phyloP scores from a whole-genome alignment of 2,329 filamentous ascomycete genomes.

The Colletotrichum chlorophyti region DNA sequence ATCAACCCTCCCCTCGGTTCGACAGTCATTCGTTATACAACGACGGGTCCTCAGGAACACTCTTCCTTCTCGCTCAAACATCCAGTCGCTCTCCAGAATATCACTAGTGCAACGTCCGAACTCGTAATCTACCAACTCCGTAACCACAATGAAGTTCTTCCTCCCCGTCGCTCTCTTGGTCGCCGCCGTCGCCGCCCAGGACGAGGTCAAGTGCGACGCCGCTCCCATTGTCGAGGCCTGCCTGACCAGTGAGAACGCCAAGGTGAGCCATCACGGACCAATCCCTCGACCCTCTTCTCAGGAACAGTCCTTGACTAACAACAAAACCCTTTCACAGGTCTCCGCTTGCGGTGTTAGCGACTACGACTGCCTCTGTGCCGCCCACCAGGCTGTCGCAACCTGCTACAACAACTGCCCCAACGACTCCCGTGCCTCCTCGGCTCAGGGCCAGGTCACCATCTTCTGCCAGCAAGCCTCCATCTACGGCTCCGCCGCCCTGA shows the following conservation, averaged over 20 bases:
- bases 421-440: slow-evolving; percentile 45
- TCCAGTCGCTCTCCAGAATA: not conserved
- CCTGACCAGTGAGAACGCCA: slow-evolving; percentile 46
- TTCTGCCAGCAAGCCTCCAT: slow-evolving; percentile 54
- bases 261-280: slow-evolving; percentile 34
- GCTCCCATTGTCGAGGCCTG: slow-evolving; percentile 55
- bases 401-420: slow-evolving; percentile 66
- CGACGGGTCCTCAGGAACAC: too few relatives aligned
- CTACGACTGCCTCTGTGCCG: slow-evolving; percentile 54
- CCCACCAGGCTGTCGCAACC: slow-evolving; percentile 51
- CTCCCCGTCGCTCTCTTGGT: slow-evolving; percentile 44
- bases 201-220: slow-evolving; percentile 46
- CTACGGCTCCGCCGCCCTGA: slow-evolving; percentile 42
- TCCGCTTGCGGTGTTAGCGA: slow-evolving; percentile 46
- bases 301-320: not conserved
- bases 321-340: slow-evolving; percentile 34
- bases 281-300: not conserved
- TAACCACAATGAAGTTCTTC: slow-evolving; percentile 53
- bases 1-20: slow-evolving; percentile 8
- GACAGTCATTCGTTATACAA: slow-evolving; percentile 23
- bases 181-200: slow-evolving; percentile 37
- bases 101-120: too few relatives aligned
- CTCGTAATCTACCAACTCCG: not conserved
- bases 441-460: slow-evolving; percentile 46
- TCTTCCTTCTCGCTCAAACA: slow-evolving; percentile 4